Evolutionary conservation across 352 stramenopile species (phyloP).

Genomic region (Globisporangium lucens): DNA sequence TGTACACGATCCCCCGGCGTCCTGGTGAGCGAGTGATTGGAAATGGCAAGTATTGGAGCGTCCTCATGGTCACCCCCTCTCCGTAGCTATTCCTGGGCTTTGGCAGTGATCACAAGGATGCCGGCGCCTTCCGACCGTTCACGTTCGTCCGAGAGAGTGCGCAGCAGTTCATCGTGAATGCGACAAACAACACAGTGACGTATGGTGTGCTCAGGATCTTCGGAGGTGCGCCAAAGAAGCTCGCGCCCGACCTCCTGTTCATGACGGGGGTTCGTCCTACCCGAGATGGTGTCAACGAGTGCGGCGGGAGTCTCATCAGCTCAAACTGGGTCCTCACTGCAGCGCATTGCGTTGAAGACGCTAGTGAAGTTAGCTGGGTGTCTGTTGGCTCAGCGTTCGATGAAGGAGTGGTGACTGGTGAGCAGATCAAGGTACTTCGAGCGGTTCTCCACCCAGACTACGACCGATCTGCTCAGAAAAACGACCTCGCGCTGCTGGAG

Average conservation of each 20-base stretch:
- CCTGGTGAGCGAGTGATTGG: neutral
- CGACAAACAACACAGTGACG: neutral
- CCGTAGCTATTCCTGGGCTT: neutral
- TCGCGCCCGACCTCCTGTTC: neutral
- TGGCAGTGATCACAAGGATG: neutral
- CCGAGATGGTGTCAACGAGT: neutral
- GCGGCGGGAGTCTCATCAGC: neutral
- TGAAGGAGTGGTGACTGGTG: neutral
- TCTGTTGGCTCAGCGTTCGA: neutral
- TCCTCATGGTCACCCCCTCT: neutral
- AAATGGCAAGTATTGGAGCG: neutral
- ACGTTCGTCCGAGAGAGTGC: neutral
- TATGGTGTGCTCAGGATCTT: neutral
- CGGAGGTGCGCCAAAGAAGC: neutral
- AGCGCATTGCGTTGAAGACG: neutral
- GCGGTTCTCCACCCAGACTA: neutral
- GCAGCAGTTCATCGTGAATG: neutral
- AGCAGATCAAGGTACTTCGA: slow-evolving; percentile 7
- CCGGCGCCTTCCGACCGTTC: neutral
- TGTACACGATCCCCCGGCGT: neutral
- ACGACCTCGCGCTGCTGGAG: slow-evolving; percentile 5
- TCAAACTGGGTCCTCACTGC: slow-evolving; percentile 5
- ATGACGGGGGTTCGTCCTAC: neutral
- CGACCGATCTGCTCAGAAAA: neutral
- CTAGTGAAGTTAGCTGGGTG: neutral